These are phyloP conservation scores for Solanum pimpinellifolium DNA, from an alignment of 257 asterid species.

Conservation along the genomic window DNA sequence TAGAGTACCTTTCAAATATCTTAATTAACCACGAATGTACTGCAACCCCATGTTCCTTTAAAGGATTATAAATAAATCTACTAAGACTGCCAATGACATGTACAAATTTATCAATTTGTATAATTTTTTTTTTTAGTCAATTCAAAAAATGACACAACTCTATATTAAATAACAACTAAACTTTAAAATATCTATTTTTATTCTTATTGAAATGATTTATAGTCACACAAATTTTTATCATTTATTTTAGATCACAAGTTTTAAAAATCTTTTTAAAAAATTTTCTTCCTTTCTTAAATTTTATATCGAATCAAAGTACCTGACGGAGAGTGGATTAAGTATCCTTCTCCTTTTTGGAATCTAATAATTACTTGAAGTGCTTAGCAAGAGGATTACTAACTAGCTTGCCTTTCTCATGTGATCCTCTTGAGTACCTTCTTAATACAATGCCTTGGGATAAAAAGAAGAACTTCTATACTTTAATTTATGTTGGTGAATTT, in stretches of 20 bases:
- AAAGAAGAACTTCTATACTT: background rate
- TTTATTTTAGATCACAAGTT: too few relatives aligned
- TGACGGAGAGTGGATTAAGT: background rate
- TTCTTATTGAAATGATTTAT: background rate
- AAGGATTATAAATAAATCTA: background rate
- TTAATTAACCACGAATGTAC: background rate
- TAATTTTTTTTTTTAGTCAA: too few relatives aligned
- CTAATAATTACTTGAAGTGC: too few relatives aligned
- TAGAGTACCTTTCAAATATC: background rate
- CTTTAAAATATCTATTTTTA: too few relatives aligned
- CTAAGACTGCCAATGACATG: background rate
- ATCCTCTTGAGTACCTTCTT: background rate
- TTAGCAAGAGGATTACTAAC: background rate
- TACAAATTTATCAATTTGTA: too few relatives aligned
- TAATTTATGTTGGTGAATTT: background rate
- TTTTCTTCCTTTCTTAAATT: too few relatives aligned
- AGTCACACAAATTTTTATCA: background rate
- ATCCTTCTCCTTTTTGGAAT: background rate
- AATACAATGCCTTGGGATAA: too few relatives aligned
- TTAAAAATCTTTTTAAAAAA: too few relatives aligned
- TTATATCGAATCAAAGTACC: accelerated
- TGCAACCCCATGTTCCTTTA: background rate
- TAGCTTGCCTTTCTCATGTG: background rate
- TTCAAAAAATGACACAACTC: too few relatives aligned
- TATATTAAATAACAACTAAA: too few relatives aligned